Conservation (phyloP, 192 early-diverging fungal species). For the Rhizoclosmatium sp. region DNA sequence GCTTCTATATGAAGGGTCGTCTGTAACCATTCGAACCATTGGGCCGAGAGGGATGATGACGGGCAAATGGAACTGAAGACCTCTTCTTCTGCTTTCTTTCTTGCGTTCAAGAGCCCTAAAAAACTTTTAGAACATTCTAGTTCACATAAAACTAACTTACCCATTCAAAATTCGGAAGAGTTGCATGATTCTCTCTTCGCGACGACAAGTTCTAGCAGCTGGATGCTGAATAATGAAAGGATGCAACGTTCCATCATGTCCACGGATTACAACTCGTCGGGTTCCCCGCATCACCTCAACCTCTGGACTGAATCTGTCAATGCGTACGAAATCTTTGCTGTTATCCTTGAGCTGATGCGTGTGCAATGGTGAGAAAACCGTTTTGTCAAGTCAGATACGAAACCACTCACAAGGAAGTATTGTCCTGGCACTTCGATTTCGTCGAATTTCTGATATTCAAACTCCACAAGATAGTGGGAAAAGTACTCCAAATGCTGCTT, state of each 20-base stretch:
- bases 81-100: constrained; percentile 82
- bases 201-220: constrained; percentile 83
- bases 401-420: constrained; percentile 79
- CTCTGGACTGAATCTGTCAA: constrained; percentile 93
- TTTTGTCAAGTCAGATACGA: background rate
- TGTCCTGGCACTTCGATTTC: constrained; percentile 99
- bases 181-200: constrained; percentile 96
- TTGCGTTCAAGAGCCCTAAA: constrained; percentile 77
- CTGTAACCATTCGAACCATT: constrained; percentile 90
- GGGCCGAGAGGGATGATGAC: constrained; percentile 92
- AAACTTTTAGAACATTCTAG: background rate
- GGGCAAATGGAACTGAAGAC: constrained; percentile 85
- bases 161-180: constrained; percentile 91
- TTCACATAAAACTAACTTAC: constrained; percentile 38
- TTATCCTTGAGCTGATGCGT: constrained; percentile 63
- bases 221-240: constrained; percentile 96
- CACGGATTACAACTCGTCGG: constrained; percentile 85
- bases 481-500: constrained; percentile 86
- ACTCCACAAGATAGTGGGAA: constrained; percentile 94
- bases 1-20: constrained; percentile 87
- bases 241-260: constrained; percentile 87
- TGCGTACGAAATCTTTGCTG: constrained; percentile 91
- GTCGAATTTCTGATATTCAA: constrained; percentile 98
- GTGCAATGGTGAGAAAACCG: constrained; percentile 33
- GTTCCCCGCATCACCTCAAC: constrained; percentile 85